These are phyloP conservation scores for Verticillium longisporum DNA, from an alignment of 2,329 filamentous ascomycete genomes.

Conservation along the genomic window DNA sequence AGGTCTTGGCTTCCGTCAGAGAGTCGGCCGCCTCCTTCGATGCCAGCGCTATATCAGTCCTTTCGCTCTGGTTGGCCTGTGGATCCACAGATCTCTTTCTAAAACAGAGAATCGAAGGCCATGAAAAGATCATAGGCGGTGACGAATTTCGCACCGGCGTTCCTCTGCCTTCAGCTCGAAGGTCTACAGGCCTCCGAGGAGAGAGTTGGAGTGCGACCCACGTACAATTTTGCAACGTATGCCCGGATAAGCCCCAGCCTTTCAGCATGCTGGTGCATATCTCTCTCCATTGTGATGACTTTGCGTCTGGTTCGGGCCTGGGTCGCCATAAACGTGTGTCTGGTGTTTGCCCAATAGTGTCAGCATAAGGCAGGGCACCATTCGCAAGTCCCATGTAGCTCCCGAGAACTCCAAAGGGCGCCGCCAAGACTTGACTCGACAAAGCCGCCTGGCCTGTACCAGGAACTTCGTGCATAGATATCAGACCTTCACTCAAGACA, in stretches of 20 bases:
- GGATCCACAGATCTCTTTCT: conserved; percentile 37
- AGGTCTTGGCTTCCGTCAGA: conserved; percentile 38
- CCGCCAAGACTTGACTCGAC: conserved; percentile 41
- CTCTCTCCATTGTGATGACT: conserved; percentile 39
- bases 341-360: conserved; percentile 41
- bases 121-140: conserved; percentile 35
- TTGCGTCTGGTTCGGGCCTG: conserved; percentile 31
- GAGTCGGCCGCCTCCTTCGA: conserved; percentile 40
- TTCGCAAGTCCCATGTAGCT: conserved; percentile 29
- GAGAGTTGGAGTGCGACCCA: conserved; percentile 47
- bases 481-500: conserved; percentile 38
- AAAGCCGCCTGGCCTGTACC: conserved; percentile 30
- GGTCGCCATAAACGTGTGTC: conserved; percentile 42
- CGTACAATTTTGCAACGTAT: conserved; percentile 32
- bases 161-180: conserved; percentile 32
- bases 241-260: conserved; percentile 40
- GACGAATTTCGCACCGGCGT: conserved; percentile 24
- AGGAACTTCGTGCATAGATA: conserved; percentile 36
- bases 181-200: conserved; percentile 34
- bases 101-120: conserved; percentile 49
- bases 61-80: conserved; percentile 28
- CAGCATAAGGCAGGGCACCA: conserved; percentile 23
- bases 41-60: conserved; percentile 28
- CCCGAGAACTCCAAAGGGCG: conserved; percentile 46
- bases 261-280: conserved; percentile 44